Percentiles rank a stretch among this genome's conserved stretches.
phyloP scores from a whole-genome alignment of 306 rosid species.

The Purshia tridentata region DNA sequence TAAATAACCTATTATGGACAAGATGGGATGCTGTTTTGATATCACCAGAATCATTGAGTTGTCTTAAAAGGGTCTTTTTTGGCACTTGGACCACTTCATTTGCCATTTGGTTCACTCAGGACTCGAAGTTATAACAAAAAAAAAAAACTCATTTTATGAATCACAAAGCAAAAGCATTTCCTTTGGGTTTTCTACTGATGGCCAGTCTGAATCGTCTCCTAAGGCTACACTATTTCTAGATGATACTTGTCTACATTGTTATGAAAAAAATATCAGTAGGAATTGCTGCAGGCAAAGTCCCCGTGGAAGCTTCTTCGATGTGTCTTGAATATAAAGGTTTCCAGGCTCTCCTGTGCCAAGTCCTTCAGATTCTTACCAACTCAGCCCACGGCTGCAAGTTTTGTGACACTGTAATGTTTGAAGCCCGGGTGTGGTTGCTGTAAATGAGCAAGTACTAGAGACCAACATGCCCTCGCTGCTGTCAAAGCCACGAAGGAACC shows the following conservation, averaged over 20 bases:
- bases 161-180: background rate
- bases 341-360: background rate
- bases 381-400: background rate
- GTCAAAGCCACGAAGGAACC: background rate
- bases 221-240: background rate
- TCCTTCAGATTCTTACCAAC: background rate
- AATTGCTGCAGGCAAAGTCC: background rate
- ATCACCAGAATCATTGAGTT: background rate
- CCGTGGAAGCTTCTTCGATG: background rate
- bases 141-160: background rate
- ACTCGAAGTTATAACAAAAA: background rate
- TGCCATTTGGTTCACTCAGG: background rate
- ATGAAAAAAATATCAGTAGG: background rate
- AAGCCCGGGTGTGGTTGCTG: background rate
- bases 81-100: background rate
- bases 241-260: conserved; percentile 6
- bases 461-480: background rate
- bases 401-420: background rate
- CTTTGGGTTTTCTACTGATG: background rate
- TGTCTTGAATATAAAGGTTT: background rate
- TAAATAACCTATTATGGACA: background rate
- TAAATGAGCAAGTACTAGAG: background rate
- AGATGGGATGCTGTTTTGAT: background rate
- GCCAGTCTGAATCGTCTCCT: conserved; percentile 5
- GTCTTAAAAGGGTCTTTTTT: background rate